Conservation (phyloP, 1,139 yeast genomes). For the Yamadazyma blattariae region DNA sequence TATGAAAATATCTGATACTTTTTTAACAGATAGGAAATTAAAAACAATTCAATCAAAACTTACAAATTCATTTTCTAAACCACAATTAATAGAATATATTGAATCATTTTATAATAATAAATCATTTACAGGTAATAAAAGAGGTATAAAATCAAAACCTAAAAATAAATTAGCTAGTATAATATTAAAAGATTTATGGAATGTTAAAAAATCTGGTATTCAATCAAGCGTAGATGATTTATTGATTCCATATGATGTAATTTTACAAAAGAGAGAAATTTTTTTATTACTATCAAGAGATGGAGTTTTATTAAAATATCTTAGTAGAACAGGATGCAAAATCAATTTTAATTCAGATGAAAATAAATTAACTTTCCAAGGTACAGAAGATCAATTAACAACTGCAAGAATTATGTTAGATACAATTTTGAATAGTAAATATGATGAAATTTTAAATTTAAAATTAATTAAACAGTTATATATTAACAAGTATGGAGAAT, state of each 20-base stretch:
- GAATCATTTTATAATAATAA: conserved; percentile 8
- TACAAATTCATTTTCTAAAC: conserved; percentile 17
- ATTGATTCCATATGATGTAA: conserved; percentile 33
- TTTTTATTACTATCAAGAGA: conserved; percentile 48
- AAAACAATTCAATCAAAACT: conserved; percentile 8
- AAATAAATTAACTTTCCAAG: conserved; percentile 21
- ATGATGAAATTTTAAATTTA: conserved; percentile 32
- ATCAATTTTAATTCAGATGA: conserved; percentile 33
- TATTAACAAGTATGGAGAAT: conserved; percentile 22
- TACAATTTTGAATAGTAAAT: conserved; percentile 32
- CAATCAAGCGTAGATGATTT: conserved; percentile 37
- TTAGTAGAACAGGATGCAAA: conserved; percentile 56
- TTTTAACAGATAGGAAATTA: conserved; percentile 9
- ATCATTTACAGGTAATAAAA: conserved; percentile 6
- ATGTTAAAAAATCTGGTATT: conserved; percentile 24
- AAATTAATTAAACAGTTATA: conserved; percentile 22
- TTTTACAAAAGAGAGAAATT: conserved; percentile 41
- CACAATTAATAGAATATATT: conserved; percentile 22
- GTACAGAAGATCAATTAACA: conserved; percentile 32
- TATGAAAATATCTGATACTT: conserved; percentile 5
- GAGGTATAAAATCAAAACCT: conserved; percentile 11
- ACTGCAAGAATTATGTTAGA: conserved; percentile 32
- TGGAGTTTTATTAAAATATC: conserved; percentile 45
- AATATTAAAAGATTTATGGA: conserved; percentile 42
- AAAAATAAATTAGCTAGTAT: conserved; percentile 16